Base-by-base conservation (phyloP, 139 green algal genomes). In the Astrephomene gubernaculifera region DNA sequence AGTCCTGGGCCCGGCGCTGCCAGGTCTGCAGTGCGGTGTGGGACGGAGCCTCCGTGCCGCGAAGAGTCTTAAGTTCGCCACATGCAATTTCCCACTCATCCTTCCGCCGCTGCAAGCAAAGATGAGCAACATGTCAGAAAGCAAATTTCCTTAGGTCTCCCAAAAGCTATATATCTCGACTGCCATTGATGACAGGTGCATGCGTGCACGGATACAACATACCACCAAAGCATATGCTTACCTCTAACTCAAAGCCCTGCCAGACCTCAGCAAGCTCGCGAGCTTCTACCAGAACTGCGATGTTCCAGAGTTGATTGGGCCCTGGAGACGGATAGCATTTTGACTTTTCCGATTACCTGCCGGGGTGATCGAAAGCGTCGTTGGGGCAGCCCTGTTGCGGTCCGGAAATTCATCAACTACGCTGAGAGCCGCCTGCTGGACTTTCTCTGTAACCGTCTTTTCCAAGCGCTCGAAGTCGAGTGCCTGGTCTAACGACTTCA, bases 401-500 rank as follows among this genome's bases (percentile, higher is more conserved):
- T 90, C 86, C 1, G 86, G 86, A 36, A 84, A 90, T 49, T 90
- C 86, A 43, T 90, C 86, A 22, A 87, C 71, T 14, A 85, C 79
- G 14, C 33, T 61, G 2, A 73, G 27, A 1, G 71, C 79, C 3
- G 68, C 57, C 14, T 83, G 52, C 21, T 79, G 57, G 0, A 90
- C 71, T 5, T 69, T 87, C 36, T 89, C 85, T 22, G 74, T 70
- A 7, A 82, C 74, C 7, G 74, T 70, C 33, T 85, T 72, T 35
- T 85, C 79, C 25, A 85, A 31, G 14, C 35, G 60, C 24, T 85
- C 79, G 21, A 90, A 80, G 39, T 90, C 86, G 17, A 90, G 81
- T 36, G 73, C 72, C 71, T 87, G 71, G 35, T 88, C 83, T 17
- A 88, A 79, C 6, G 41, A 73, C 52, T 90, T 90, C 7, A 87